Conservation (phyloP, 1,284 basidiomycete species). For the Pseudozyma sp. region DNA sequence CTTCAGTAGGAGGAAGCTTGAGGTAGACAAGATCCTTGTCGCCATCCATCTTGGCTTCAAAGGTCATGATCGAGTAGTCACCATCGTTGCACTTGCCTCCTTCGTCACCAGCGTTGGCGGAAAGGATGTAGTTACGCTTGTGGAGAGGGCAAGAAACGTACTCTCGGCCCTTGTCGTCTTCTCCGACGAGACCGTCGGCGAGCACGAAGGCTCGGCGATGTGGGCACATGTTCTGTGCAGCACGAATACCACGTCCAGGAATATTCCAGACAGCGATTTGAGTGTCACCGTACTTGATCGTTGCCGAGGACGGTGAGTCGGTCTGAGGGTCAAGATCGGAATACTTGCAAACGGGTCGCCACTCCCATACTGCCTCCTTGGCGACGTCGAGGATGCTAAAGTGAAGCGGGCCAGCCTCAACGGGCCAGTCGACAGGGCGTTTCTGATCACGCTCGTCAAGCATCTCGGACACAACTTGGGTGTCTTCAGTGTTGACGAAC, state of each 20-base stretch:
- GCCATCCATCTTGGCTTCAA: constrained; percentile 74
- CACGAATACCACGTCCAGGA: constrained; percentile 75
- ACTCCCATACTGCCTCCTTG: constrained; percentile 75
- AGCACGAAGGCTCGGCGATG: constrained; percentile 79
- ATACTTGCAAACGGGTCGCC: constrained; percentile 74
- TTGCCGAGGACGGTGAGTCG: constrained; percentile 72
- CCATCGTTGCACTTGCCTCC: constrained; percentile 77
- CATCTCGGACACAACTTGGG: constrained; percentile 73
- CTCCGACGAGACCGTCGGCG: constrained; percentile 75
- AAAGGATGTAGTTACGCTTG: constrained; percentile 78
- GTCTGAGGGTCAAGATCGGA: constrained; percentile 74
- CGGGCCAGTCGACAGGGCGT: constrained; percentile 79
- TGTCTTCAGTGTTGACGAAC: constrained; percentile 78
- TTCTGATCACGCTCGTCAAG: constrained; percentile 77
- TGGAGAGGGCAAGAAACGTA: constrained; percentile 75
- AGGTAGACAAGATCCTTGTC: constrained; percentile 72
- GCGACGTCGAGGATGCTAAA: constrained; percentile 71
- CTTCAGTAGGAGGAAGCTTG: constrained; percentile 74
- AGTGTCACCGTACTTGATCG: constrained; percentile 79
- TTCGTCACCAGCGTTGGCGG: constrained; percentile 65
- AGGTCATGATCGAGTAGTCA: constrained; percentile 76
- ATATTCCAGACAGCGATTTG: constrained; percentile 79
- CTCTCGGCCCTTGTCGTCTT: constrained; percentile 61
- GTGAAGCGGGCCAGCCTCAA: constrained; percentile 73
- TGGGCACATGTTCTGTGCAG: constrained; percentile 78